Evolutionary conservation across 352 stramenopile genomes (phyloP), one percentile per base, ranked within the genome.

Genomic region (Pythium biforme): DNA sequence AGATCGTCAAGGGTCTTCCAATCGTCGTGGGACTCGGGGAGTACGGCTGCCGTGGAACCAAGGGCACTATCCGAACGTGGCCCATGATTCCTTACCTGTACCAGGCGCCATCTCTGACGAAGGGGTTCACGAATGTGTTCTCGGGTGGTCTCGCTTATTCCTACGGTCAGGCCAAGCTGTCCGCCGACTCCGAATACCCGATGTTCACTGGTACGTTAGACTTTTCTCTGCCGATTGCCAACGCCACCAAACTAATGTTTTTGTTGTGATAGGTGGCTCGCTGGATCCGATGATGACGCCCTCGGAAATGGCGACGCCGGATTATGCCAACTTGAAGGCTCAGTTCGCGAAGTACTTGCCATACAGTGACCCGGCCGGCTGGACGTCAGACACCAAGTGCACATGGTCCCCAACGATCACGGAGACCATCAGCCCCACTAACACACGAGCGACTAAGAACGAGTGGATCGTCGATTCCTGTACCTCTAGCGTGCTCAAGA

Each of bases 81-180:
- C 74, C 70, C 10, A 95, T 95, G 86, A 46, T 95, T 48, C 74
- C 75, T 37, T 95, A 95, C 59, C 59, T 93, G 55, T 95, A 92
- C 59, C 63, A 86, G 51, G 64, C 84, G n/a, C 82, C 83, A 12
- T 73, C 67, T 0, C 73, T 81, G 26, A 92, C 86, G 1, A 60
- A 92, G 31, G 65, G 82, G 19, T 90, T 95, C 57, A 75, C 77
- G 1, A 79, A 89, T 22, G 82, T 95, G 34, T 95, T 83, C 68
- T 95, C 86, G 6, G 86, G 86, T 47, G 86, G 86, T 55, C 59
- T 92, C 34, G 86, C 85, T 26, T 95, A 95, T 55, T 94, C 86
- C 47, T 95, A 89, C 60, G 86, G 86, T 60, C 74, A 95, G 81
- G 86, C 86, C 6, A 93, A 90, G 53, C 70, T 95, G 40, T 66